Evolutionary conservation across 2,329 filamentous ascomycete species (phyloP), one percentile per base, ranked within the genome.

Genomic region (Colletotrichum chlorophyti): DNA sequence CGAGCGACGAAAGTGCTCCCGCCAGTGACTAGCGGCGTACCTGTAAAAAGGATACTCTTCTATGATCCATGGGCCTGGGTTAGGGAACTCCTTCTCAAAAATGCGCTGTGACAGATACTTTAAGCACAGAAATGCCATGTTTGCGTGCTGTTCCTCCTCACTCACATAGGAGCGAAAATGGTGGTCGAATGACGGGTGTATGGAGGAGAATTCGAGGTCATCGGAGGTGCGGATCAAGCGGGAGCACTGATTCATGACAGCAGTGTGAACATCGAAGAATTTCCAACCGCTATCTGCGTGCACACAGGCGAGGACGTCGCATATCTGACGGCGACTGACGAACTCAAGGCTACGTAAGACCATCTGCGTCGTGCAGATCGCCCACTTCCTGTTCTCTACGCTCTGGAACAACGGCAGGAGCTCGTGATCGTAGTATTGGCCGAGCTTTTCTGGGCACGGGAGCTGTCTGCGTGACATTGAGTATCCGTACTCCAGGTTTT

Each of bases 341-440:
- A n/a, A 19, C 5, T n/a, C 10, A 5, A 19, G 21, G 6, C 21
- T 23, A 14, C 32, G 26, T 15, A 60, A 46, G 14, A 62, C 35
- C 6, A 62, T 34, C 9, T 42, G 43, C 3, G 60, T 4, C 8
- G 50, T 34, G 6, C 38, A 47, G 0, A 60, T 19, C 5, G 35
- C 38, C 15, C 51, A 55, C 12, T 51, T 45, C 1, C 55, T 38
- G 42, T 65, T 53, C 8, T 40, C 59, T 1, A 58, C 45, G 24
- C 42, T 63, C 31, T 66, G 65, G 8, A 66, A 34, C 4, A 66
- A 34, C 7, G 65, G 65, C 3, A 65, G 42, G 14, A 66, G 51
- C 11, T 60, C 55, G 17, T 38, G 17, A 15, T 65, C 63, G 35
- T 62, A 65, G 21, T 62, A 53, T 6, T 26, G 19, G 7, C 43